Evolutionary conservation across 495 filamentous ascomycete species (phyloP), one percentile per base, ranked within the genome.

Genomic region (Jackrogersella minutella): DNA sequence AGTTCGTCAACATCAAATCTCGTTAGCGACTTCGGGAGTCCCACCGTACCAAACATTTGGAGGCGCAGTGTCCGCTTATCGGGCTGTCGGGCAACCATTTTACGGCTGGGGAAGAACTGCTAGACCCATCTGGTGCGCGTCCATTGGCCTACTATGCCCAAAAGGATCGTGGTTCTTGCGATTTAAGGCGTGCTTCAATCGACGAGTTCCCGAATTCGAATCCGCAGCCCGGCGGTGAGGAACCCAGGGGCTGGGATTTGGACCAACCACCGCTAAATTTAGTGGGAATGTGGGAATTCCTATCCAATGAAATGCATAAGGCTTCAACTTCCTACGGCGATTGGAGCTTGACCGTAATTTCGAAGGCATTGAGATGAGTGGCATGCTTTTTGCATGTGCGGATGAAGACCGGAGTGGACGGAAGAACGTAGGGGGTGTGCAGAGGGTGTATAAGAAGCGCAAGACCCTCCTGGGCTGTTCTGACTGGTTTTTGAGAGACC

Each of bases 171-270:
- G 19, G 37, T 61, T 52, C 43, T 59, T 13, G 1, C 24, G 58
- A 68, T 62, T 30, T 50, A 44, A 47, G 28, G 17, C 21, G 37
- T 68, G 44, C 51, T 39, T 47, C 57, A 19, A 47, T 62, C 51
- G 51, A 37, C 31, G 56, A 22, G 43, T 37, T 65, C 56, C 66
- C 66, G 66, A 64, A 65, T 69, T 58, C 51, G 66, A 69, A 37
- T 30, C 50, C 33, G 39, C 31, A 13, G 43, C 43, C 46, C 34
- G 57, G 66, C 66, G 66, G 66, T 69, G 66, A 69, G 52, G 39
- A 43, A 21, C 31, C 39, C 30, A 52, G 52, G 30, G 51, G 61
- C 62, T 65, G 61, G 66, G 66, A 57, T 51, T 14, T 52, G 31
- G 54, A 43, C 61, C 66, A 64, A 69, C 66, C 66, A 63, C 66